phyloP scores from a whole-genome alignment of 2,329 filamentous ascomycete species.

The Colletotrichum sp. region DNA sequence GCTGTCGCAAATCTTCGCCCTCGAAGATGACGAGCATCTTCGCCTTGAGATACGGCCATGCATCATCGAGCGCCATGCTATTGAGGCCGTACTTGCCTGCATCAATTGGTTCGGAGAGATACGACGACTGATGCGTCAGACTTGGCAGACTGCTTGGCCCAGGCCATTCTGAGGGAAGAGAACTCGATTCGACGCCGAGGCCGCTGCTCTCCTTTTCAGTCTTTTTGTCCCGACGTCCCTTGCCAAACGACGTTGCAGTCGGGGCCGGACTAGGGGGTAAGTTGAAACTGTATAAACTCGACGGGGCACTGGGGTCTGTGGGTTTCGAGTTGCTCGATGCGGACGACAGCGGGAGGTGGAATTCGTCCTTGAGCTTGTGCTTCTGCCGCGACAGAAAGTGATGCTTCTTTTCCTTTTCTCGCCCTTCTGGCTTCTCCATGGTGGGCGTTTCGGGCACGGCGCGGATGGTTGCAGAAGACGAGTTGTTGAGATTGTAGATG shows the following conservation, averaged over 20 bases:
- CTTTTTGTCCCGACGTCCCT: slow-evolving; percentile 87
- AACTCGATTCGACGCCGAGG: slow-evolving; percentile 56
- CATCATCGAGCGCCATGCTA: slow-evolving; percentile 77
- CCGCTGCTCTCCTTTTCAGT: slow-evolving; percentile 65
- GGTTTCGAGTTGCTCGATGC: slow-evolving; percentile 78
- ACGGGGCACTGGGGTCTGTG: slow-evolving; percentile 76
- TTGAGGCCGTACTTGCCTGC: slow-evolving; percentile 64
- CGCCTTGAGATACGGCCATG: slow-evolving; percentile 81
- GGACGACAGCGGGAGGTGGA: slow-evolving; percentile 74
- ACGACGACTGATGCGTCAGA: slow-evolving; percentile 46
- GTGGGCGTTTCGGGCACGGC: slow-evolving; percentile 53
- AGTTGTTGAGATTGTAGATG: slow-evolving; percentile 77
- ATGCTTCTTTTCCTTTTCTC: slow-evolving; percentile 79
- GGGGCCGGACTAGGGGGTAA: slow-evolving; percentile 74
- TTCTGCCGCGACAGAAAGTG: slow-evolving; percentile 82
- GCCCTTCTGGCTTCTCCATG: slow-evolving; percentile 51
- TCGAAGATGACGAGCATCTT: slow-evolving; percentile 81
- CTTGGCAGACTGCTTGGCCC: slow-evolving; percentile 58
- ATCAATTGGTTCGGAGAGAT: slow-evolving; percentile 57
- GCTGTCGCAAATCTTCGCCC: slow-evolving; percentile 78
- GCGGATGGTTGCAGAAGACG: slow-evolving; percentile 78
- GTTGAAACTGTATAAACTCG: slow-evolving; percentile 80
- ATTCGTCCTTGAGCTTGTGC: slow-evolving; percentile 79
- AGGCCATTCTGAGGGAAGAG: slow-evolving; percentile 52
- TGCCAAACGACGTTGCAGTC: slow-evolving; percentile 71